Evolutionary conservation across 495 filamentous ascomycete genomes (phyloP).

Genomic region (Talaromyces wortmannii): DNA sequence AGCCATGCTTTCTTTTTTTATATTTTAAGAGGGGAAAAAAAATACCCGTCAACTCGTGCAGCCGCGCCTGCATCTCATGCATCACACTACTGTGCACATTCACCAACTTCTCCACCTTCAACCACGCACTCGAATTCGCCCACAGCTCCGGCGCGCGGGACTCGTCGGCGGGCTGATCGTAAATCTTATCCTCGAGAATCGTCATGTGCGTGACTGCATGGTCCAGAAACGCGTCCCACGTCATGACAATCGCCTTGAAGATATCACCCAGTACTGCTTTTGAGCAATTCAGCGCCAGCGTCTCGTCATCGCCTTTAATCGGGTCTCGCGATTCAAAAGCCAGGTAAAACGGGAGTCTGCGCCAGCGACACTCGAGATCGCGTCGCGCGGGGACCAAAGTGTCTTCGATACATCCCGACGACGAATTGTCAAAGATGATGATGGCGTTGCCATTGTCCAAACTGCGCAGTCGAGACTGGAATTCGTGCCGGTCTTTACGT

Average conservation of each 20-base stretch:
- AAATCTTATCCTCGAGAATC: conserved; percentile 51
- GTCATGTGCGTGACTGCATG: conserved; percentile 34
- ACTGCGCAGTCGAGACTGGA: conserved; percentile 16
- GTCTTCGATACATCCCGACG: conserved; percentile 34
- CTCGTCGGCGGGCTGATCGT: conserved; percentile 49
- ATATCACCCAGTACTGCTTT: conserved; percentile 43
- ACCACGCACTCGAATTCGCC: conserved; percentile 42
- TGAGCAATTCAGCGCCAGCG: conserved; percentile 37
- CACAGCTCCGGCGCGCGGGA: conserved; percentile 47
- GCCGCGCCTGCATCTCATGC: conserved; percentile 33
- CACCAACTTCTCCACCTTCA: conserved; percentile 48
- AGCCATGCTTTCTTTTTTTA: conserved; percentile 22
- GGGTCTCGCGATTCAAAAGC: conserved; percentile 19
- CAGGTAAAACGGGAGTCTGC: conserved; percentile 43
- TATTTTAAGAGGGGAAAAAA: conserved; percentile 1
- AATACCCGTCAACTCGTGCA: conserved; percentile 18
- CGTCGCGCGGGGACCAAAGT: conserved; percentile 41
- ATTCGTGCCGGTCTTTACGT: conserved; percentile 12
- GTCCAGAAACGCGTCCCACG: conserved; percentile 40
- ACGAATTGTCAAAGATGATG: conserved; percentile 46
- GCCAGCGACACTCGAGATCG: conserved; percentile 45
- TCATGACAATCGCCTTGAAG: conserved; percentile 36
- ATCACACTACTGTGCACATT: conserved; percentile 38
- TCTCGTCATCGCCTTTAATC: conserved; percentile 12
- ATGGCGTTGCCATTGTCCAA: conserved; percentile 47